phyloP scores from a whole-genome alignment of 148 eudicot genomes.

The Persicaria maculosa region DNA sequence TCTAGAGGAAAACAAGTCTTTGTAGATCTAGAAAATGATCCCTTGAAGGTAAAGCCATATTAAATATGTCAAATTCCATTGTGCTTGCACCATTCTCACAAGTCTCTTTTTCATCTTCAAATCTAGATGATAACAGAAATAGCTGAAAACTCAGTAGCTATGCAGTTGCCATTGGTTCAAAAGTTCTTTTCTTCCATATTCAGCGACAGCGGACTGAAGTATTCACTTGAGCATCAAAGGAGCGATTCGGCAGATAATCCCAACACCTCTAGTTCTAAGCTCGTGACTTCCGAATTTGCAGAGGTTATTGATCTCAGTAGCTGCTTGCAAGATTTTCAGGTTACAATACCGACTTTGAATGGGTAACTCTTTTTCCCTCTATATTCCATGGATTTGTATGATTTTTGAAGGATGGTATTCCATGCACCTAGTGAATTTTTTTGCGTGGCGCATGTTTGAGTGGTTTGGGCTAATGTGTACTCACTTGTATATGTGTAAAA shows the following conservation, averaged over 20 bases:
- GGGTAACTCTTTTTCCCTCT: constrained; percentile 44
- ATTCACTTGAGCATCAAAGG: constrained; percentile 20
- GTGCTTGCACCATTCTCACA: background rate
- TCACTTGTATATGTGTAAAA: no score
- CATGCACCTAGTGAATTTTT: background rate
- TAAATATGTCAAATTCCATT: background rate
- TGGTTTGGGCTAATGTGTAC: no score
- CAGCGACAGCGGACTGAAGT: constrained; percentile 34
- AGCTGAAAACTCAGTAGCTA: constrained; percentile 29
- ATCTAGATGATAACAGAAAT: constrained; percentile 48
- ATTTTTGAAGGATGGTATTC: background rate
- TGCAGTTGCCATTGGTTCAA: constrained; percentile 53
- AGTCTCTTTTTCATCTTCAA: constrained; percentile 10
- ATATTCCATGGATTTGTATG: background rate
- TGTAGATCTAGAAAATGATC: constrained; percentile 83
- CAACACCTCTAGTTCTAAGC: constrained; percentile 22
- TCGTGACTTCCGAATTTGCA: constrained; percentile 20
- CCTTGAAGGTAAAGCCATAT: constrained; percentile 52
- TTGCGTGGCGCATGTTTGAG: no score
- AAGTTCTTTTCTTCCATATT: constrained; percentile 53
- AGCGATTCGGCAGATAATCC: constrained; percentile 16
- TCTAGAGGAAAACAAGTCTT: constrained; percentile 36
- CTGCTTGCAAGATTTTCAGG: constrained; percentile 54
- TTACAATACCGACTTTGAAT: constrained; percentile 85
- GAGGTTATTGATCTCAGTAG: constrained; percentile 64